Conservation (phyloP, 2,329 filamentous ascomycete genomes). For the Colletotrichum lupini region DNA sequence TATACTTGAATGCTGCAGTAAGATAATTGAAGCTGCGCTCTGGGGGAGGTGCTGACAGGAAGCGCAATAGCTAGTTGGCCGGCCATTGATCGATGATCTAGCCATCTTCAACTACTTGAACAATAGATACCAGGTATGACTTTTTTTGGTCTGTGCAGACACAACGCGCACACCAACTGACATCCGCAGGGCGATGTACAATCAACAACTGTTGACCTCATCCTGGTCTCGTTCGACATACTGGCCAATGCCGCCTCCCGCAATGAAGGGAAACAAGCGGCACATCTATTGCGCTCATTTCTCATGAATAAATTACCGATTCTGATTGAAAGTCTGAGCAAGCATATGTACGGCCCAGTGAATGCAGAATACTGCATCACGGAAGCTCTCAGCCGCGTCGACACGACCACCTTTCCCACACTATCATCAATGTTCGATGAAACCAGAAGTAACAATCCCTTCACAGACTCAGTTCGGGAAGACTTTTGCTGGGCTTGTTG, state of each 20-base stretch:
- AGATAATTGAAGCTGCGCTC: conserved; percentile 41
- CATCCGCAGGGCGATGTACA: conserved; percentile 77
- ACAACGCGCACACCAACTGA: background rate
- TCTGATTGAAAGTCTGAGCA: conserved; percentile 62
- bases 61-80: conserved; percentile 76
- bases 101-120: conserved; percentile 83
- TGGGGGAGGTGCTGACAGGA: conserved; percentile 39
- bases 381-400: conserved; percentile 82
- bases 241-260: conserved; percentile 87
- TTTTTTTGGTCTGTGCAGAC: background rate
- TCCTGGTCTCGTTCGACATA: conserved; percentile 89
- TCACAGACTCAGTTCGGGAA: conserved; percentile 69
- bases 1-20: conserved; percentile 86
- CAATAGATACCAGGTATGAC: conserved; percentile 80
- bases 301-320: conserved; percentile 76
- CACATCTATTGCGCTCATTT: conserved; percentile 85
- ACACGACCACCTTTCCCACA: conserved; percentile 79
- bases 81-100: conserved; percentile 85
- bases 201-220: conserved; percentile 81
- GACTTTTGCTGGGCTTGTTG: conserved; percentile 93
- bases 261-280: conserved; percentile 65
- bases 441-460: conserved; percentile 66
- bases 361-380: conserved; percentile 77
- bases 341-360: conserved; percentile 79
- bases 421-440: conserved; percentile 70